Evolutionary conservation across 2,329 filamentous ascomycete species (phyloP).

Genomic region (Neoascochyta sp.): DNA sequence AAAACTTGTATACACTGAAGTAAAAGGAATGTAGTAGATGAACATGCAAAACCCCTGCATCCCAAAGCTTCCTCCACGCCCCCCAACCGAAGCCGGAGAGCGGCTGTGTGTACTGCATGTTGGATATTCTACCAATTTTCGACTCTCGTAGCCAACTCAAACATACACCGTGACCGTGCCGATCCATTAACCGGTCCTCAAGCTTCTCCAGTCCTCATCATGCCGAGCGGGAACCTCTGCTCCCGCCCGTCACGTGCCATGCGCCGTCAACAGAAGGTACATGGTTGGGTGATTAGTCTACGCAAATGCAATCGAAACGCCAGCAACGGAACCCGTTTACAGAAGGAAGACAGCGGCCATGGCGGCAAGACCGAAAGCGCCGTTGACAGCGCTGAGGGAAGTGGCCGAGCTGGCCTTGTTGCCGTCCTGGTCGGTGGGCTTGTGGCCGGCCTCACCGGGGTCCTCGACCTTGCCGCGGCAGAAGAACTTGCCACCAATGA

Average conservation of each 20-base stretch:
- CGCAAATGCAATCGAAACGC: conserved; percentile 38
- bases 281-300: conserved; percentile 39
- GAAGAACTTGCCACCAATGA: conserved; percentile 42
- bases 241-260: conserved; percentile 25
- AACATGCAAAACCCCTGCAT: conserved; percentile 28
- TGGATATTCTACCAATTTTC: conserved; percentile 32
- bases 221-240: conserved; percentile 19
- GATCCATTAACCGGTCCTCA: conserved; percentile 24
- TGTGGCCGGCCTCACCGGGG: conserved; percentile 36
- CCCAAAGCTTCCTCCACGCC: no score
- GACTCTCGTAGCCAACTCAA: conserved; percentile 33
- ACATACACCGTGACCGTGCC: conserved; percentile 36
- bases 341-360: conserved; percentile 48
- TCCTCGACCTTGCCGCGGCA: conserved; percentile 41
- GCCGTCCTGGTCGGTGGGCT: conserved; percentile 29
- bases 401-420: conserved; percentile 27
- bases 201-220: conserved; percentile 23
- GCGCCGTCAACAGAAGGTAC: conserved; percentile 34
- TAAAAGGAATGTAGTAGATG: conserved; percentile 21
- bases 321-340: conserved; percentile 39
- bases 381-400: conserved; percentile 40
- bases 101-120: conserved; percentile 30
- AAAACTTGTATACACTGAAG: conserved; percentile 15
- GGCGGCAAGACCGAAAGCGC: conserved; percentile 45
- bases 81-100: conserved; percentile 13